These are phyloP conservation scores for Mycosphaerella arachidis DNA, from an alignment of 2,329 filamentous ascomycete genomes.

Conservation along the genomic window DNA sequence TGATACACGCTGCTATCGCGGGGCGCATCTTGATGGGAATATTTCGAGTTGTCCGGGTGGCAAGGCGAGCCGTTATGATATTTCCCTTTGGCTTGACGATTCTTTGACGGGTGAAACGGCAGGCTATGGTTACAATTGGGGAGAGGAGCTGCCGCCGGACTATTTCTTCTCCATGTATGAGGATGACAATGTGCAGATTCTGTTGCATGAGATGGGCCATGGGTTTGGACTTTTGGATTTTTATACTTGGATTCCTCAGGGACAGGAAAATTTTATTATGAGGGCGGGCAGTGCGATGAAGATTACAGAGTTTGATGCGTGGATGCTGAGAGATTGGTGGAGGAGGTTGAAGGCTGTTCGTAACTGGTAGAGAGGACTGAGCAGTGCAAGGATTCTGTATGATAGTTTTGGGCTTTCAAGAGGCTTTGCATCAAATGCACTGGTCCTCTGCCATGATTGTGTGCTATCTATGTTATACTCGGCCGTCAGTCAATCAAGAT, in stretches of 20 bases:
- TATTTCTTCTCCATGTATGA: constrained; percentile 41
- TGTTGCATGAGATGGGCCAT: constrained; percentile 47
- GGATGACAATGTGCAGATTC: constrained; percentile 41
- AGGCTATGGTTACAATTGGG: constrained; percentile 32
- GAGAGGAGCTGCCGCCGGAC: constrained; percentile 38
- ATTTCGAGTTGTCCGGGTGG: constrained; percentile 40
- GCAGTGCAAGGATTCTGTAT: too few species aligned
- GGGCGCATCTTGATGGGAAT: constrained; percentile 43
- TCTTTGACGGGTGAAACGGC: constrained; percentile 40
- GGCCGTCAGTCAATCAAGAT: background rate
- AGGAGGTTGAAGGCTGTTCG: constrained; percentile 23
- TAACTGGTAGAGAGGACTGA: background rate
- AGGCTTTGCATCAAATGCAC: too few species aligned
- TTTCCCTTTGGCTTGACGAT: constrained; percentile 47
- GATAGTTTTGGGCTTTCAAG: too few species aligned
- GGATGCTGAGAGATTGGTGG: constrained; percentile 50
- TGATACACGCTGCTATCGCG: constrained; percentile 39
- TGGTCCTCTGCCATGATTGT: background rate
- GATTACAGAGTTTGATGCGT: constrained; percentile 48
- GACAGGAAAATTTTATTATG: constrained; percentile 45
- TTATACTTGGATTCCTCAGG: constrained; percentile 44
- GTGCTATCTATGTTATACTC: background rate
- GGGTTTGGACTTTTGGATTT: constrained; percentile 41
- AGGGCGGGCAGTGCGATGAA: constrained; percentile 40
- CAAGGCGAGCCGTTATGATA: constrained; percentile 38